phyloP scores from a whole-genome alignment of 1,139 yeast species.

The Suhomyces panamericanus region DNA sequence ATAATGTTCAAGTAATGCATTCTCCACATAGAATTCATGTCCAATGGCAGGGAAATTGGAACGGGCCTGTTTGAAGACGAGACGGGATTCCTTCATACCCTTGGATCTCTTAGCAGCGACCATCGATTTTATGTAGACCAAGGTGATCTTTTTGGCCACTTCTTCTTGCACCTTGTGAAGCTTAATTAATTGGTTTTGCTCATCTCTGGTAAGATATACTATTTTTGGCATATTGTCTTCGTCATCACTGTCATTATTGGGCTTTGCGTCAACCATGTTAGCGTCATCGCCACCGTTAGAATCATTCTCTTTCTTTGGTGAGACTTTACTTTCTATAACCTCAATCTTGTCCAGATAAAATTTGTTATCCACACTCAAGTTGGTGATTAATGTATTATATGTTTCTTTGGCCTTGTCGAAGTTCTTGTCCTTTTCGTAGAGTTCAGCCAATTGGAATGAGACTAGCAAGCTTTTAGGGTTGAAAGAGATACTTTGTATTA shows the following conservation, averaged over 20 bases:
- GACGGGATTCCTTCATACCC: conserved; percentile 73
- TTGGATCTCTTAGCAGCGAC: conserved; percentile 59
- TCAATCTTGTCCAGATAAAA: conserved; percentile 25
- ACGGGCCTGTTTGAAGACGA: conserved; percentile 59
- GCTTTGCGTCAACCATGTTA: conserved; percentile 6
- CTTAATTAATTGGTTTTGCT: conserved; percentile 27
- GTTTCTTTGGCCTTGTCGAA: conserved; percentile 52
- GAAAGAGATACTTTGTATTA: conserved; percentile 57
- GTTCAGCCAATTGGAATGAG: conserved; percentile 67
- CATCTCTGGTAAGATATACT: conserved; percentile 26
- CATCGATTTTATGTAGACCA: conserved; percentile 58
- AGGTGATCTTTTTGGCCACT: conserved; percentile 43
- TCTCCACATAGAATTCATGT: conserved; percentile 75
- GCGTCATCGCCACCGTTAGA: conserved; percentile 18
- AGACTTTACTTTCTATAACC: conserved; percentile 21
- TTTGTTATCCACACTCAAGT: conserved; percentile 37
- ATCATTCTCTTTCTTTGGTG: conserved; percentile 10
- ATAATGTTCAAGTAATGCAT: conserved; percentile 80
- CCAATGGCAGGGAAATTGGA: conserved; percentile 55
- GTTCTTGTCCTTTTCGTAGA: conserved; percentile 61
- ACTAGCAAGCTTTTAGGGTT: conserved; percentile 75
- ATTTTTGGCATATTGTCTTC: conserved; percentile 15
- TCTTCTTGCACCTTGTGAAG: conserved; percentile 23
- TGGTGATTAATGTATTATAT: conserved; percentile 51
- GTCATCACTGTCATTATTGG: conserved; percentile 19